Percentiles rank a stretch among this genome's conserved stretches.
These are phyloP conservation scores for Hypoxylon sp. DNA, from an alignment of 2,329 filamentous ascomycete genomes.

Conservation along the genomic window DNA sequence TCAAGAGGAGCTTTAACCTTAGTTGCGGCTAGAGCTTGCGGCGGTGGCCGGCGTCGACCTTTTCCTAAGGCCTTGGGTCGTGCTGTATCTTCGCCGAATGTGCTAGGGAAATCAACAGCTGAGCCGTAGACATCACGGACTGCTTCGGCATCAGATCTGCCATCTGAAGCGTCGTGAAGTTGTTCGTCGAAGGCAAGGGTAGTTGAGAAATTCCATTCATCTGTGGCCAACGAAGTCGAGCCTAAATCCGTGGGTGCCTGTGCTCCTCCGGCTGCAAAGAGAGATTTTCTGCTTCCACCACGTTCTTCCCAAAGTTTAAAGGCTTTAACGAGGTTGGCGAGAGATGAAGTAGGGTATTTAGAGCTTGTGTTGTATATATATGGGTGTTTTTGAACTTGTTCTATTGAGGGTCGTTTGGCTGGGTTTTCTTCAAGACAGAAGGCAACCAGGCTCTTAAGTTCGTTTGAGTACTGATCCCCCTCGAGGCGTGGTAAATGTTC, in stretches of 20 bases:
- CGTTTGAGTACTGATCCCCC: slow-evolving; percentile 78
- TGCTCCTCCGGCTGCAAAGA: slow-evolving; percentile 73
- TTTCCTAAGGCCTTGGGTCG: slow-evolving; percentile 64
- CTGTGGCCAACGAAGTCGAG: slow-evolving; percentile 64
- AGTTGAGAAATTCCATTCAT: slow-evolving; percentile 79
- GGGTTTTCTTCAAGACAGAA: slow-evolving; percentile 81
- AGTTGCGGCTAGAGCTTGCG: slow-evolving; percentile 70
- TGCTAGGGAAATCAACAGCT: slow-evolving; percentile 67
- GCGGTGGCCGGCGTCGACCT: slow-evolving; percentile 68
- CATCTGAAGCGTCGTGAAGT: slow-evolving; percentile 67
- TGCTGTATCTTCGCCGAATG: slow-evolving; percentile 66
- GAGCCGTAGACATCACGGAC: slow-evolving; percentile 74
- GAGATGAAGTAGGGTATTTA: slow-evolving; percentile 73
- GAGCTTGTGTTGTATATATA: slow-evolving; percentile 76
- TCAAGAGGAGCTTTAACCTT: slow-evolving; percentile 73
- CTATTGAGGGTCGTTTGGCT: slow-evolving; percentile 76
- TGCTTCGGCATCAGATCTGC: slow-evolving; percentile 62
- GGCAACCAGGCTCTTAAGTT: slow-evolving; percentile 78
- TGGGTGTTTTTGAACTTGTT: slow-evolving; percentile 77
- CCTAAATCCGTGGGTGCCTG: slow-evolving; percentile 65
- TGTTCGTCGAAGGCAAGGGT: slow-evolving; percentile 75
- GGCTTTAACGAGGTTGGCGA: slow-evolving; percentile 77
- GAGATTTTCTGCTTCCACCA: slow-evolving; percentile 77
- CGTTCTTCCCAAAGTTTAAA: slow-evolving; percentile 83
- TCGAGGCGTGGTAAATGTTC: slow-evolving; percentile 77